A percentile compares a stretch with the other conserved stretches of the same genome.
Conservation (phyloP, 2,329 filamentous ascomycete genomes). For the Phaeosphaeriaceae sp. region DNA sequence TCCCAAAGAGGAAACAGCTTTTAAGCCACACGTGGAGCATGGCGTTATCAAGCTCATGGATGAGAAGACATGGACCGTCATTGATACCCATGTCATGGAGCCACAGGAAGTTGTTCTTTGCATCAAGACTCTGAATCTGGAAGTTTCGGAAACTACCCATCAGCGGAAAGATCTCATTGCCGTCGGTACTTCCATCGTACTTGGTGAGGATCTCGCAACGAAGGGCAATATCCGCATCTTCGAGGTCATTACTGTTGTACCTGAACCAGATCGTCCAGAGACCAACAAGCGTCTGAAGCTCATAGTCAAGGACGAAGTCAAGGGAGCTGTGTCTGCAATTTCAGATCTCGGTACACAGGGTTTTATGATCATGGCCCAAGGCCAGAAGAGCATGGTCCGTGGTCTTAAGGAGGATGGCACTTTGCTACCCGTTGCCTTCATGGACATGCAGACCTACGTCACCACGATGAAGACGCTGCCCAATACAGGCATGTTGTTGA, state of each 20-base stretch:
- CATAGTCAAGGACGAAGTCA: slow-evolving; percentile 87
- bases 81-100: slow-evolving; percentile 78
- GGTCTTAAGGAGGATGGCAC: slow-evolving; percentile 95
- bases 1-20: slow-evolving; percentile 67
- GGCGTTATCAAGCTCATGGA: slow-evolving; percentile 81
- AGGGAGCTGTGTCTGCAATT: slow-evolving; percentile 87
- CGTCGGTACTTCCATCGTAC: slow-evolving; percentile 84
- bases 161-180: slow-evolving; percentile 82
- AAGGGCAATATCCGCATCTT: slow-evolving; percentile 88
- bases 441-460: slow-evolving; percentile 96
- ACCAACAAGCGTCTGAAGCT: slow-evolving; percentile 86
- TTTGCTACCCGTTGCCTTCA: slow-evolving; percentile 90
- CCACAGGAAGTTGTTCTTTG: slow-evolving; percentile 79
- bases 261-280: slow-evolving; percentile 83
- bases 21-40: slow-evolving; percentile 72
- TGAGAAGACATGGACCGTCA: slow-evolving; percentile 76
- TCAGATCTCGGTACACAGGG: slow-evolving; percentile 86
- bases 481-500: slow-evolving; percentile 82
- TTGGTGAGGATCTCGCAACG: slow-evolving; percentile 88
- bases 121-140: slow-evolving; percentile 82
- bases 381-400: slow-evolving; percentile 96
- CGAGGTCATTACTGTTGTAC: slow-evolving; percentile 89
- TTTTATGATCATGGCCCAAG: slow-evolving; percentile 88
- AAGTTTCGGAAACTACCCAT: slow-evolving; percentile 89
- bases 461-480: slow-evolving; percentile 83